phyloP scores from a whole-genome alignment of 2,329 filamentous ascomycete genomes.

The Rugonectria rugulosa region DNA sequence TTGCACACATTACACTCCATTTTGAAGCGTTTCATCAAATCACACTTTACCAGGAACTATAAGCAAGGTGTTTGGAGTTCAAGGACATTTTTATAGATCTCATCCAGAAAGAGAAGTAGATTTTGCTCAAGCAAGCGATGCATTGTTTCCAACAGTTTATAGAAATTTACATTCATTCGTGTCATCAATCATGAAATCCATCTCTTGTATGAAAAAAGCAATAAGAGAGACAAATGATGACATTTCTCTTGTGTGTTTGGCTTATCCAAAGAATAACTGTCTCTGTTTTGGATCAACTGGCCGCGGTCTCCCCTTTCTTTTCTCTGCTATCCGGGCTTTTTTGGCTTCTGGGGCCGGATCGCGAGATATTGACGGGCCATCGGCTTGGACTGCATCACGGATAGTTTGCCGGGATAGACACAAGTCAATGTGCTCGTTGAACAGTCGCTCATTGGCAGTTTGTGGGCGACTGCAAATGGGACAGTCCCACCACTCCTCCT shows the following conservation, averaged over 20 bases:
- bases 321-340: constrained; percentile 44
- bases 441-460: constrained; percentile 73
- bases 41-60: not conserved
- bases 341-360: constrained; percentile 50
- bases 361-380: constrained; percentile 37
- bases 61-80: constrained; percentile 14
- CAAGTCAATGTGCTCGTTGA: constrained; percentile 92
- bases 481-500: constrained; percentile 77
- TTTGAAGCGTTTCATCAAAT: no score
- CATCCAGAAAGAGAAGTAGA: not conserved
- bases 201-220: not conserved
- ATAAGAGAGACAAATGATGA: no score
- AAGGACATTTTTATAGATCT: not conserved
- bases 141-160: not conserved
- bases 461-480: constrained; percentile 87
- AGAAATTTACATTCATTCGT: not conserved
- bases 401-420: constrained; percentile 90
- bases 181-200: constrained; percentile 21
- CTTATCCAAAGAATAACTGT: constrained; percentile 60
- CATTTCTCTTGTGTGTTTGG: no score
- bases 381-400: constrained; percentile 76
- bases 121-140: not conserved
- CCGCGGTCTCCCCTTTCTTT: constrained; percentile 49
- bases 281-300: constrained; percentile 56
- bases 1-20: no score